Percentiles rank a stretch among this genome's conserved stretches.
phyloP scores from a whole-genome alignment of 768 basidiomycete genomes.

The Hygrocybe coccinea region DNA sequence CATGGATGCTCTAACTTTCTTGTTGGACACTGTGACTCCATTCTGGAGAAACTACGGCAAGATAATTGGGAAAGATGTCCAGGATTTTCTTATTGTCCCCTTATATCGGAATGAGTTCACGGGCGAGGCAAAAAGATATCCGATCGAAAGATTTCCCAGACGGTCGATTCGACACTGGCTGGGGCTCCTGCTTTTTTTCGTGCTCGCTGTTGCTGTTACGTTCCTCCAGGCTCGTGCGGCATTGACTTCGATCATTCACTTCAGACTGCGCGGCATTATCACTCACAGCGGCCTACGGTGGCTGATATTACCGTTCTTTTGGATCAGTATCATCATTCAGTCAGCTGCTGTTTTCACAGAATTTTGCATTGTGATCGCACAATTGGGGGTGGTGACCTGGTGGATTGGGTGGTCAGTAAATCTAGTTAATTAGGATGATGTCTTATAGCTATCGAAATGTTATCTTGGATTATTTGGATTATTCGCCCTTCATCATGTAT shows the following conservation, averaged over 20 bases:
- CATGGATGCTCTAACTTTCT: constrained; percentile 69
- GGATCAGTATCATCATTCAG: constrained; percentile 57
- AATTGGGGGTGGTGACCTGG: constrained; percentile 60
- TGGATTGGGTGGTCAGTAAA: constrained; percentile 71
- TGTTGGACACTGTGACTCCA: constrained; percentile 72
- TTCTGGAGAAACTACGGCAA: constrained; percentile 81
- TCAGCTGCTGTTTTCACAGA: constrained; percentile 65
- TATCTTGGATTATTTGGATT: background rate
- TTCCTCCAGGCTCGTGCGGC: constrained; percentile 58
- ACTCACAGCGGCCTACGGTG: constrained; percentile 59
- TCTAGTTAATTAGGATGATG: constrained; percentile 27
- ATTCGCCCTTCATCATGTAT: background rate
- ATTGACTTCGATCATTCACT: constrained; percentile 47
- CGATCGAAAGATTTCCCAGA: constrained; percentile 50
- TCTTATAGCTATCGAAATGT: background rate
- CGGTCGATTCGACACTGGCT: constrained; percentile 69
- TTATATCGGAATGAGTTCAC: constrained; percentile 83
- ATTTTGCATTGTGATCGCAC: constrained; percentile 49
- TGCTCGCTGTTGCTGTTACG: constrained; percentile 43
- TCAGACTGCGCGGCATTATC: constrained; percentile 54
- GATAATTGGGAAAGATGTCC: constrained; percentile 73
- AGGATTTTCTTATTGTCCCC: constrained; percentile 77
- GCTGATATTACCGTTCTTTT: constrained; percentile 59
- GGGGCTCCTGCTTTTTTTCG: constrained; percentile 50
- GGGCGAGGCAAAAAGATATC: constrained; percentile 66